Base-by-base conservation (phyloP, 2,329 filamentous ascomycete species). In the Talaromyces sp. region DNA sequence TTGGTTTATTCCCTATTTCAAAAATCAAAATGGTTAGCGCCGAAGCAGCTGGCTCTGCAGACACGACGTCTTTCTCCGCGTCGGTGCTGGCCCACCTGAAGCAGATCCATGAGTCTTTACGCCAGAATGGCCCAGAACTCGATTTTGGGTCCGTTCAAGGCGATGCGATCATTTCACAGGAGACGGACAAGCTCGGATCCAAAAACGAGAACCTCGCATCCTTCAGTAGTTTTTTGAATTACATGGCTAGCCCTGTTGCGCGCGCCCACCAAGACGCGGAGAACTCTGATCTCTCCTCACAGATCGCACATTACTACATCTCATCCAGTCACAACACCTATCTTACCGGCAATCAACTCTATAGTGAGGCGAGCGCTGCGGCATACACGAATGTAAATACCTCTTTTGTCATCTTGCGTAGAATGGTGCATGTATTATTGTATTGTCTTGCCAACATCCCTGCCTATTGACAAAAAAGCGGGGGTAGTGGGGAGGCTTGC, bases 241-340 rank as follows among this genome's bases (percentile, higher is more conserved):
- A 82, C 65, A 81, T 84, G 75, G 74, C 75, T 56, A 80, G 76
- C 33, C 71, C 76, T 23, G 71, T 75, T 14, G 78, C 79, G 7
- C 78, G 77, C 66, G 82, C 79, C 7, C 59, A 70, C 63, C 72
- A 76, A 27, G 73, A 76, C 7, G 61, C 75, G 27, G 68, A 77
- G 33, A 69, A 77, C 65, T 81, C 85, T 62, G 88, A 92, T 70
- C 73, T 87, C 34, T 83, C 83, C 0, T 85, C 84, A 58, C 90
- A 91, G 4, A 82, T 96, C 62, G 91, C 89, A 54, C 92, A 96
- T 72, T 97, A 97, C 78, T 97, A 92, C 75, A 93, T 97, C 73
- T 96, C 89, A 65, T 96, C 91, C 67, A 96, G 92, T 71, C 93
- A 97, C 79, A 97, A 97, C 73, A 97, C 93, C 0, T 97, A 96